These are phyloP conservation scores for Zoysia japonica DNA, from an alignment of 176 grass and related monocot genomes.

Conservation along the genomic window DNA sequence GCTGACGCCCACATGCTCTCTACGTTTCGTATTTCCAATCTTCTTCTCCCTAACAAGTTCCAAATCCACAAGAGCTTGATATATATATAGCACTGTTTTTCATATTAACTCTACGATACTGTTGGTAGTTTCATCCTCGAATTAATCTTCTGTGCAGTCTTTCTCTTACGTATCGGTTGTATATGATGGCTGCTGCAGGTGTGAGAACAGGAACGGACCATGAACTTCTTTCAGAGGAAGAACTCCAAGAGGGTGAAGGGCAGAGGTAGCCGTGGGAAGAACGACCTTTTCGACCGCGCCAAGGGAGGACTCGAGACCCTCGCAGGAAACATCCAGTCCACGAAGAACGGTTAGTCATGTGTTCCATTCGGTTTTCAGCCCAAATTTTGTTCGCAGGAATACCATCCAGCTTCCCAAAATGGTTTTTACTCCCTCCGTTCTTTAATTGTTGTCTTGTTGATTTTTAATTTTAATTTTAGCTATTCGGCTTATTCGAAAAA, in stretches of 20 bases:
- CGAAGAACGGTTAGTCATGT: slow-evolving; percentile 35
- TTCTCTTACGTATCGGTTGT: not conserved
- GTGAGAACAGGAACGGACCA: slow-evolving; percentile 22
- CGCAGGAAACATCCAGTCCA: slow-evolving; percentile 35
- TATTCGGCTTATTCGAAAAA: too few relatives aligned
- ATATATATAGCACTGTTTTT: not conserved
- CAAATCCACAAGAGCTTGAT: too few relatives aligned
- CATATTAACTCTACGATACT: not conserved
- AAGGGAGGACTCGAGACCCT: slow-evolving; percentile 50
- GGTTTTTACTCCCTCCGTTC: not conserved
- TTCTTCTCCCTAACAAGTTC: too few relatives aligned
- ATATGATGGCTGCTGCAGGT: slow-evolving; percentile 24
- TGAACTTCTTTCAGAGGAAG: slow-evolving; percentile 53
- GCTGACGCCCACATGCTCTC: slow-evolving; percentile 13
- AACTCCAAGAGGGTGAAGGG: slow-evolving; percentile 55
- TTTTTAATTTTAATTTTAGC: too few relatives aligned
- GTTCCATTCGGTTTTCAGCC: not conserved
- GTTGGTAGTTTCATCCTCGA: not conserved
- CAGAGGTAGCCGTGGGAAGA: slow-evolving; percentile 37
- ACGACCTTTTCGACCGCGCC: slow-evolving; percentile 37
- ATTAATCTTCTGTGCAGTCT: not conserved
- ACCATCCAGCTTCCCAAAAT: not conserved
- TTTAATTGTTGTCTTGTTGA: too few relatives aligned
- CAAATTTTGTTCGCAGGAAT: slow-evolving; percentile 11
- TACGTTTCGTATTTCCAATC: not conserved